phyloP scores from a whole-genome alignment of 2,329 filamentous ascomycete genomes.

The Corinectria fuckeliana region DNA sequence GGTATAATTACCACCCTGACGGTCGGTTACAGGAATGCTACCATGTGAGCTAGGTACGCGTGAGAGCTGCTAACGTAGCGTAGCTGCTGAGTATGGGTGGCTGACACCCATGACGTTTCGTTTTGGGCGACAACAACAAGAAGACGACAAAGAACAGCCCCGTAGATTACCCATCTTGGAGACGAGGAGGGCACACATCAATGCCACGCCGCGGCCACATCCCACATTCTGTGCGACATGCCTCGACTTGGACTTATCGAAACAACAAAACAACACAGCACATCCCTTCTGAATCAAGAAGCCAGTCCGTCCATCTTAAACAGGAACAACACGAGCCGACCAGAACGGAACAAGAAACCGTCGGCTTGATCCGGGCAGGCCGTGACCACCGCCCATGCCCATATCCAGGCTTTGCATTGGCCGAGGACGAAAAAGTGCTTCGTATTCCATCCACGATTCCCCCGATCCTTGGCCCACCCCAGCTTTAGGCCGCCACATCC shows the following conservation, averaged over 20 bases:
- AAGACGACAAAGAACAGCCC: neutral
- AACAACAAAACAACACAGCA: neutral
- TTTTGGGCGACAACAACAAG: neutral
- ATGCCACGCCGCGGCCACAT: neutral
- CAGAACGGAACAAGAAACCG: neutral
- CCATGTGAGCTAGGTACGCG: too few relatives aligned
- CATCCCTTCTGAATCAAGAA: neutral
- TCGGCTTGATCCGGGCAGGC: neutral
- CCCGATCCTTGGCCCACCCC: neutral
- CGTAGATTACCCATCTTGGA: neutral
- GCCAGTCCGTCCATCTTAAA: neutral
- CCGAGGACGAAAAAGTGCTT: neutral
- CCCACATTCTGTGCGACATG: neutral
- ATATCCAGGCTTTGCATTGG: constrained; percentile 2
- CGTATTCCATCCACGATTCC: neutral
- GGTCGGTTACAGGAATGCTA: neutral
- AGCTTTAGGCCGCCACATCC: neutral
- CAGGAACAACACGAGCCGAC: neutral
- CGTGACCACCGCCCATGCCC: neutral
- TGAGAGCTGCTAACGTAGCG: neutral
- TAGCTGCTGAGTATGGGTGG: neutral
- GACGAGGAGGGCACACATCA: neutral
- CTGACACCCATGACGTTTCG: neutral
- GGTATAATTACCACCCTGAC: neutral
- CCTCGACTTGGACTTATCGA: neutral